Conservation (phyloP, 2,329 filamentous ascomycete genomes). For the Aspergillus niger region DNA sequence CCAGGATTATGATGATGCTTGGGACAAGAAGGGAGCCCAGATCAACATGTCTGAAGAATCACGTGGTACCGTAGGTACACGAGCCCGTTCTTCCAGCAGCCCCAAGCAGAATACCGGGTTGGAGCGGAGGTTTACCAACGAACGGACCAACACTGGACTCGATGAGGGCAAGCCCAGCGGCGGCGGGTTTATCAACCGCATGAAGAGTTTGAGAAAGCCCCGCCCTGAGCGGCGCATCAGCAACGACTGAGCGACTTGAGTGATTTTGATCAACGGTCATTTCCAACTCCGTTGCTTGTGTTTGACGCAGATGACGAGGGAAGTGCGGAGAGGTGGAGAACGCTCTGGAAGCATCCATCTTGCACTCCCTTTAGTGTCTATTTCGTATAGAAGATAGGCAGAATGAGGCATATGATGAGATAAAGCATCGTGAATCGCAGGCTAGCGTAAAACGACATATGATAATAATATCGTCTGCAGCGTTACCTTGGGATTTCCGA, state of each 20-base stretch:
- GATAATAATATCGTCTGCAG: neutral
- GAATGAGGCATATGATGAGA: slow-evolving; percentile 1
- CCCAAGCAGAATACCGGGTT: slow-evolving; percentile 57
- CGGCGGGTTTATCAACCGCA: slow-evolving; percentile 69
- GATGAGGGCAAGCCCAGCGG: slow-evolving; percentile 48
- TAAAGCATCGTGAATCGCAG: neutral
- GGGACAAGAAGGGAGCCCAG: slow-evolving; percentile 63
- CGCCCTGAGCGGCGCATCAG: slow-evolving; percentile 44
- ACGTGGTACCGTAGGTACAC: slow-evolving; percentile 30
- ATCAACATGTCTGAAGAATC: slow-evolving; percentile 57
- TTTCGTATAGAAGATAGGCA: neutral
- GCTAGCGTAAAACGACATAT: neutral
- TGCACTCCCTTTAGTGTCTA: neutral
- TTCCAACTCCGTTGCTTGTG: neutral
- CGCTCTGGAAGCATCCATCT: slow-evolving; percentile 4
- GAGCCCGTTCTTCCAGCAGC: slow-evolving; percentile 57
- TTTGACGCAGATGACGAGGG: neutral
- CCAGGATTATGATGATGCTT: slow-evolving; percentile 71
- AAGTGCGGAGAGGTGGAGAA: slow-evolving; percentile 3
- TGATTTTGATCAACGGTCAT: neutral
- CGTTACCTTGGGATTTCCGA: neutral
- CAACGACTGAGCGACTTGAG: slow-evolving; percentile 26
- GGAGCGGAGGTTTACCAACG: slow-evolving; percentile 67
- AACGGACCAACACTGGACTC: slow-evolving; percentile 39
- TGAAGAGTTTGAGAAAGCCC: slow-evolving; percentile 73